These are phyloP conservation scores for Arabidopsis arenosa DNA, from an alignment of 345 rosid genomes.

Conservation along the genomic window DNA sequence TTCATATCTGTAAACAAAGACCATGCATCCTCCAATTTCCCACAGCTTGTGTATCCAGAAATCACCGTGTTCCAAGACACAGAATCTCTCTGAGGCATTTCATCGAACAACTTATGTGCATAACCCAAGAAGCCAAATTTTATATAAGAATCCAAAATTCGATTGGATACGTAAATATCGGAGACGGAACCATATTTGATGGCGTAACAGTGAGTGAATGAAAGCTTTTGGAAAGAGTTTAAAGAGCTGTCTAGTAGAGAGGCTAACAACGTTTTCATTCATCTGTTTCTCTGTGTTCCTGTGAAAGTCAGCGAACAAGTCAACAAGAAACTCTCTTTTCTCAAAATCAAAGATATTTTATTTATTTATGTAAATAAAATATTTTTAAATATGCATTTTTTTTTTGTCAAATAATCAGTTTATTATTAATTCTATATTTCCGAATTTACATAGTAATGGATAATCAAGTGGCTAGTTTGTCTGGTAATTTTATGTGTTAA, in stretches of 20 bases:
- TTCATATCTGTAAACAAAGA: slow-evolving; percentile 52
- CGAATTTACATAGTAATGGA: no score
- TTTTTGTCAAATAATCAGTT: no score
- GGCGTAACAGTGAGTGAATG: slow-evolving; percentile 51
- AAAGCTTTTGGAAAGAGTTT: slow-evolving; percentile 47
- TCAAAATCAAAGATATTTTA: neutral
- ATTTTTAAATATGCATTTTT: no score
- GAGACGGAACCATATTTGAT: slow-evolving; percentile 53
- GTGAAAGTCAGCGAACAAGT: neutral
- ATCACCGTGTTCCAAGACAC: slow-evolving; percentile 83
- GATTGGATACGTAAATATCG: slow-evolving; percentile 60
- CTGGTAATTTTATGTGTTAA: no score
- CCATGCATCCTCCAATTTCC: slow-evolving; percentile 52
- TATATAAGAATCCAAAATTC: slow-evolving; percentile 47
- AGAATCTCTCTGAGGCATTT: slow-evolving; percentile 58
- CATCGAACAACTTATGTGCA: slow-evolving; percentile 66
- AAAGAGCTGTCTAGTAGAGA: slow-evolving; percentile 44
- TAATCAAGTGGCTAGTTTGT: no score
- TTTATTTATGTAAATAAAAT: no score
- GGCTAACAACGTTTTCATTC: slow-evolving; percentile 45
- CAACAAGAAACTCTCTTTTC: no score
- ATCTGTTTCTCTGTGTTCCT: slow-evolving; percentile 31
- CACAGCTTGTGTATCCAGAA: slow-evolving; percentile 60
- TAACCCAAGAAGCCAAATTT: slow-evolving; percentile 39
- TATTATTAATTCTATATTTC: no score